Evolutionary conservation across 2,329 filamentous ascomycete species (phyloP).

Genomic region (Apiospora kogelbergensis): DNA sequence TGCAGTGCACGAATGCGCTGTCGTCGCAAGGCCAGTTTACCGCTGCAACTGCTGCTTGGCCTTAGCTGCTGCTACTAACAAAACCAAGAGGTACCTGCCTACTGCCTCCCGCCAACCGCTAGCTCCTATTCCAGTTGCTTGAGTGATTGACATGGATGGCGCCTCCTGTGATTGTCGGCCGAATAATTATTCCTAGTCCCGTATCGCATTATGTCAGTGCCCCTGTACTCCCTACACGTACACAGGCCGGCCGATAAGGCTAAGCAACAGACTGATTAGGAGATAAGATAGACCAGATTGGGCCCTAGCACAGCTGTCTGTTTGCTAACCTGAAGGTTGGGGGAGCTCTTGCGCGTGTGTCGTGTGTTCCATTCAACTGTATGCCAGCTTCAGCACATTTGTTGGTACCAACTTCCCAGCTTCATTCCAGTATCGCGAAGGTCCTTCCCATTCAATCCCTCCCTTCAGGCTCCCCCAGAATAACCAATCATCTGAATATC

Average conservation of each 20-base stretch:
- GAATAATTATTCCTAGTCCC: constrained; percentile 2
- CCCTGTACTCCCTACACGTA: too few relatives aligned
- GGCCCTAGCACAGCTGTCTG: background rate
- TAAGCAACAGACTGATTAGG: background rate
- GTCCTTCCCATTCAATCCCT: background rate
- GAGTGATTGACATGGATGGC: background rate
- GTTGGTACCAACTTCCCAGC: background rate
- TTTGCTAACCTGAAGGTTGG: background rate
- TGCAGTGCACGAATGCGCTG: background rate
- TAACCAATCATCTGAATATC: background rate
- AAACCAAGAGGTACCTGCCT: background rate
- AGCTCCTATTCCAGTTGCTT: background rate
- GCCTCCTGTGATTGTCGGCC: background rate
- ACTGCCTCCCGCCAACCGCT: background rate
- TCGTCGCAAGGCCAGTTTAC: constrained; percentile 7
- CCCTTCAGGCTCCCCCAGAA: background rate
- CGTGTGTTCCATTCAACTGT: background rate
- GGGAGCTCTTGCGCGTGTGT: background rate
- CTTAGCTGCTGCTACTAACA: background rate
- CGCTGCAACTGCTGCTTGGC: constrained; percentile 4
- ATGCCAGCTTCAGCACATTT: background rate
- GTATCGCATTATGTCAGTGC: too few relatives aligned
- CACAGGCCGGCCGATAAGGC: background rate
- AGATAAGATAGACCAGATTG: background rate
- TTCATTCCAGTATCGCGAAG: background rate